Evolutionary conservation across 176 grass and related monocot species (phyloP).

Genomic region (Ampelocalamus luodianensis): DNA sequence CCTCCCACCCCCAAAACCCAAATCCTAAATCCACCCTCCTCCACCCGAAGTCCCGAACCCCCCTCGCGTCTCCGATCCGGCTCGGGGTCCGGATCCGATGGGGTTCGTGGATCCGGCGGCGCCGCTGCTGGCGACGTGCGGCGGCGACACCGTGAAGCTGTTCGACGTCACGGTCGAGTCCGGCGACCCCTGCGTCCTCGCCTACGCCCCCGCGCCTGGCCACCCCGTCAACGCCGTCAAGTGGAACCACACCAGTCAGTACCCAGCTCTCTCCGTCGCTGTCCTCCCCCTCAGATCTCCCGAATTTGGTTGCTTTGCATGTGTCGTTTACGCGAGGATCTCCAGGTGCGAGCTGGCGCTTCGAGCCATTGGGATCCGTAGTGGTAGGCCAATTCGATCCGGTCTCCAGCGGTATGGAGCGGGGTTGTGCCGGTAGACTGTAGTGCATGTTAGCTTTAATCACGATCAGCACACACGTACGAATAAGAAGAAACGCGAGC

Average conservation of each 20-base stretch:
- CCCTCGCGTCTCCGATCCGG: not conserved
- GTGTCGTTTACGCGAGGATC: conserved; percentile 10
- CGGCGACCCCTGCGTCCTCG: conserved; percentile 89
- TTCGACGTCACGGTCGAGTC: conserved; percentile 79
- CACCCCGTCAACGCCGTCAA: conserved; percentile 79
- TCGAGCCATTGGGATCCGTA: not conserved
- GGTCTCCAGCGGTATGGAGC: not conserved
- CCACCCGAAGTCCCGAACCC: not conserved
- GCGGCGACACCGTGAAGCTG: conserved; percentile 90
- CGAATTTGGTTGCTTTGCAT: not conserved
- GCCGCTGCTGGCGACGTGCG: conserved; percentile 78
- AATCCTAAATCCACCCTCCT: conserved; percentile 25
- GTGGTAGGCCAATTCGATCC: not conserved
- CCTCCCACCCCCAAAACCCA: not conserved
- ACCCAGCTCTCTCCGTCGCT: not conserved
- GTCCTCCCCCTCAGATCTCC: conserved; percentile 42
- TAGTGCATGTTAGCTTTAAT: not conserved
- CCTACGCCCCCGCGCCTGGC: conserved; percentile 63
- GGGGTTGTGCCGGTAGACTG: not conserved
- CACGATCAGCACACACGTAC: too few relatives aligned
- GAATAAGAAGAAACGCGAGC: too few relatives aligned
- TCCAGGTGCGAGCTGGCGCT: not conserved
- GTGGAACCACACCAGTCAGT: conserved; percentile 98
- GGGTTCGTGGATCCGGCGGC: conserved; percentile 82
- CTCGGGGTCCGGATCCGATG: conserved; percentile 44